Conservation (phyloP, 495 filamentous ascomycete species). For the Podospora fimiseda region DNA sequence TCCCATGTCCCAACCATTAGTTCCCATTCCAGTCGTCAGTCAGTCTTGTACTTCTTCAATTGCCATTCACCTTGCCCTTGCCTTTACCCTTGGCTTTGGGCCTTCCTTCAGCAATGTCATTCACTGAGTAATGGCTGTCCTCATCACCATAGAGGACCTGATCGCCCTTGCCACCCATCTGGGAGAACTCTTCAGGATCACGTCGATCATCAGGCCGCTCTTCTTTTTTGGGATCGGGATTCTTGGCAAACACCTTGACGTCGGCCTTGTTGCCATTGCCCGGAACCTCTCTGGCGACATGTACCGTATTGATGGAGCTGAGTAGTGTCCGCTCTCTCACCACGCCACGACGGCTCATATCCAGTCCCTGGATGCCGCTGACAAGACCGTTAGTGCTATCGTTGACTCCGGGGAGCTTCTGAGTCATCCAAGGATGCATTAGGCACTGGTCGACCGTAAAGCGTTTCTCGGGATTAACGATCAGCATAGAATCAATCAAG, state of each 20-base stretch:
- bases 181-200: slow-evolving; percentile 66
- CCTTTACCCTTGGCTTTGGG: slow-evolving; percentile 27
- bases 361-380: slow-evolving; percentile 69
- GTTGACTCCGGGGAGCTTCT: slow-evolving; percentile 45
- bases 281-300: slow-evolving; percentile 56
- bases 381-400: slow-evolving; percentile 95
- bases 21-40: not conserved
- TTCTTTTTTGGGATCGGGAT: slow-evolving; percentile 50
- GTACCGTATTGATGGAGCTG: slow-evolving; percentile 71
- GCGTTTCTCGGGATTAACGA: slow-evolving; percentile 73
- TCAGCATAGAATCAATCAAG: slow-evolving; percentile 92
- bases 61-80: slow-evolving; percentile 17
- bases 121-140: slow-evolving; percentile 39
- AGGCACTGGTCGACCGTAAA: slow-evolving; percentile 87
- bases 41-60: not conserved
- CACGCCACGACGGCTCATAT: slow-evolving; percentile 76
- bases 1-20: not conserved
- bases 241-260: slow-evolving; percentile 76
- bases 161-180: slow-evolving; percentile 78
- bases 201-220: slow-evolving; percentile 56
- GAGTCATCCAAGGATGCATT: slow-evolving; percentile 81
- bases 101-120: slow-evolving; percentile 28
- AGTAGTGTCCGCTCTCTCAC: slow-evolving; percentile 79
- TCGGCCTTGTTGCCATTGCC: slow-evolving; percentile 47
- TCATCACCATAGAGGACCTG: slow-evolving; percentile 66